Percentiles rank a stretch among this genome's conserved stretches.
Evolutionary conservation across 306 rosid genomes (phyloP).

Genomic region (peach (Prunus persica)): Prunus_persica_NCBIv2 NC_034014.1:760001-760500

Average conservation of each 20-base stretch:
- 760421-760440: background rate
- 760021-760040: background rate
- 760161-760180: slow-evolving; percentile 79
- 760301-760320: background rate
- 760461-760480: slow-evolving; percentile 52
- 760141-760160: slow-evolving; percentile 65
- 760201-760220: slow-evolving; percentile 88
- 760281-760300: background rate
- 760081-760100: slow-evolving; percentile 26
- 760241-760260: background rate
- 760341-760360: background rate
- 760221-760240: slow-evolving; percentile 59
- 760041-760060: slow-evolving; percentile 39
- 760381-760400: background rate
- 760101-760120: slow-evolving; percentile 26
- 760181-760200: slow-evolving; percentile 77
- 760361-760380: background rate
- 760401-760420: background rate
- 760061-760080: slow-evolving; percentile 51
- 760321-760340: background rate
- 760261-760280: background rate
- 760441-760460: slow-evolving; percentile 12
- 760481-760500: slow-evolving; percentile 88
- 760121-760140: slow-evolving; percentile 25
- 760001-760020: slow-evolving; percentile 9